Conservation (phyloP, 768 basidiomycete species). For the Galerina sulciceps region DNA sequence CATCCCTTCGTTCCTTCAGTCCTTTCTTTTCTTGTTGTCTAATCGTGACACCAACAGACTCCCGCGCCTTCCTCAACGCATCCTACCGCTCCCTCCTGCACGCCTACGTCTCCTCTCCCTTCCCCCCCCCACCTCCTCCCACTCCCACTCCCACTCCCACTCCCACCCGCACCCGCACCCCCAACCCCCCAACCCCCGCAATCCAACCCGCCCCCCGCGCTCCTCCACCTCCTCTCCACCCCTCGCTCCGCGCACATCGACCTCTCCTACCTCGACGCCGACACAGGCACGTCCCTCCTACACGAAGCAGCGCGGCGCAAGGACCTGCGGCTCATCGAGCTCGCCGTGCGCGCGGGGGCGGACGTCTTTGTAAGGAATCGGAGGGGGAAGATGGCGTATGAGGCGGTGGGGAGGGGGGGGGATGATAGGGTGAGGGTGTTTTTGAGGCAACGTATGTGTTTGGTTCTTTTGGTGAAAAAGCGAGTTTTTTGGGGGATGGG, state of each 20-base stretch:
- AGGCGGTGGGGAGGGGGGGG: slow-evolving; percentile 73
- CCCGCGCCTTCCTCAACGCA: slow-evolving; percentile 75
- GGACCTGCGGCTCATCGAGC: slow-evolving; percentile 80
- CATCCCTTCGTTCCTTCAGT: not conserved
- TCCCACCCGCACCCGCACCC: slow-evolving; percentile 58
- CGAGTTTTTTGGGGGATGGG: not conserved
- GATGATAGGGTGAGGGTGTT: slow-evolving; percentile 85
- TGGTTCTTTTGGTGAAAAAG: not conserved
- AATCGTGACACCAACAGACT: slow-evolving; percentile 50
- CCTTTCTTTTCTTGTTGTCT: not conserved
- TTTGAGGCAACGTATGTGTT: slow-evolving; percentile 79
- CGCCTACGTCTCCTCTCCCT: slow-evolving; percentile 70
- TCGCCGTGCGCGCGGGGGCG: slow-evolving; percentile 84
- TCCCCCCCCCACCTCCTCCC: slow-evolving; percentile 59
- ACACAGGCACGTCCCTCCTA: slow-evolving; percentile 76
- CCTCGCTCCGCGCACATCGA: slow-evolving; percentile 75
- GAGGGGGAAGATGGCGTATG: slow-evolving; percentile 69
- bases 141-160: slow-evolving; percentile 51
- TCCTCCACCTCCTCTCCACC: slow-evolving; percentile 64
- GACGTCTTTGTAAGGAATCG: slow-evolving; percentile 88
- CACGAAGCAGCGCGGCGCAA: slow-evolving; percentile 87
- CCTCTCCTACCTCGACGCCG: slow-evolving; percentile 79
- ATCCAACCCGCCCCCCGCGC: slow-evolving; percentile 43
- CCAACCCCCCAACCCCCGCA: slow-evolving; percentile 50
- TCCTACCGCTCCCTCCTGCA: slow-evolving; percentile 75